Percentiles rank a stretch among this genome's conserved stretches.
Evolutionary conservation across 176 grass and related monocot genomes (phyloP).

Genomic region (Carex pumila): DNA sequence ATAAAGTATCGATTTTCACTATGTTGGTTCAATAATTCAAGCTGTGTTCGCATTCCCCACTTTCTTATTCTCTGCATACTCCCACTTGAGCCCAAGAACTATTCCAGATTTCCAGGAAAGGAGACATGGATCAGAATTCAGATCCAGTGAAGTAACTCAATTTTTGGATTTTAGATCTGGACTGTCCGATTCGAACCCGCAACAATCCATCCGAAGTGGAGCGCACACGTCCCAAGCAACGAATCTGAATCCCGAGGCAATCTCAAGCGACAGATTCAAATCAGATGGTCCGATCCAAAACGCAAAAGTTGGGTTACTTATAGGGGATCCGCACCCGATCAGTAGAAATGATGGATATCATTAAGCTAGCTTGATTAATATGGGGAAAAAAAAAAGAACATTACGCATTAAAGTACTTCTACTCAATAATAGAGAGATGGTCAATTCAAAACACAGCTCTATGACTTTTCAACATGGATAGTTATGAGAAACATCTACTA

Average conservation of each 20-base stretch:
- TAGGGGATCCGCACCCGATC: too few relatives aligned
- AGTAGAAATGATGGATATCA: not conserved
- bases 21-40: not conserved
- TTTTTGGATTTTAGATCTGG: too few relatives aligned
- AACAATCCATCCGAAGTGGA: too few relatives aligned
- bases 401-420: not conserved
- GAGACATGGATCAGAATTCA: not conserved
- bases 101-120: not conserved
- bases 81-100: not conserved
- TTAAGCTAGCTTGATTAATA: not conserved
- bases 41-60: not conserved
- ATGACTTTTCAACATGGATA: not conserved
- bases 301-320: too few relatives aligned
- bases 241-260: too few relatives aligned
- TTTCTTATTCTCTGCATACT: not conserved
- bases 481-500: not conserved
- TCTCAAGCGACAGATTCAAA: too few relatives aligned
- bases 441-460: slow-evolving; percentile 4
- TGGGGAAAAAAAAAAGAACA: not conserved
- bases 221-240: too few relatives aligned
- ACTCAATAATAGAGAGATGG: not conserved
- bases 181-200: too few relatives aligned
- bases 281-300: too few relatives aligned
- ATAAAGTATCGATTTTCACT: not conserved
- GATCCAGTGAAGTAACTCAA: too few relatives aligned